Conservation (phyloP, 768 basidiomycete species). For the Suillus lakei region DNA sequence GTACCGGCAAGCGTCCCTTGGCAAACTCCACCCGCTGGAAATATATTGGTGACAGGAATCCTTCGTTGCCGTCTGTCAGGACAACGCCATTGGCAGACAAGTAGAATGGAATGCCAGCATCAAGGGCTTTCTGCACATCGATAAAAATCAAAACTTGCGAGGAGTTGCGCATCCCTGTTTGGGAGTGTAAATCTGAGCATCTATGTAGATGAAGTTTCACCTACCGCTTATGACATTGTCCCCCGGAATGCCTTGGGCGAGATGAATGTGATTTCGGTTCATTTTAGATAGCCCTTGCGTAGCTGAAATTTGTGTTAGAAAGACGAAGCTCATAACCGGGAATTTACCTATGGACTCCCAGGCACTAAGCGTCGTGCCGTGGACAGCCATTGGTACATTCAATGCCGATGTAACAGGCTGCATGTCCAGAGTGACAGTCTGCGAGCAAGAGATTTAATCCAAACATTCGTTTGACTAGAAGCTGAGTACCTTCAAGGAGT, state of each 20-base stretch:
- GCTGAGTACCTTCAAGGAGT: constrained; percentile 71
- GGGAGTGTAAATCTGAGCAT: background rate
- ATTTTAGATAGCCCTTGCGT: constrained; percentile 79
- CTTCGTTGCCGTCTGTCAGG: constrained; percentile 78
- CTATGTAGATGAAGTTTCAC: constrained; percentile 25
- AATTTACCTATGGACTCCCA: constrained; percentile 74
- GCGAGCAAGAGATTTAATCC: background rate
- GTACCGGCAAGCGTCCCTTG: constrained; percentile 19
- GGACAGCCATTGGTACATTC: constrained; percentile 82
- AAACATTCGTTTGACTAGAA: background rate
- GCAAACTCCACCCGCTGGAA: constrained; percentile 72
- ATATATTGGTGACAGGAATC: constrained; percentile 62
- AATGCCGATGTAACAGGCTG: constrained; percentile 56
- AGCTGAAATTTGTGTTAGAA: constrained; percentile 42
- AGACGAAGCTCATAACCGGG: background rate
- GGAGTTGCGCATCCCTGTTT: constrained; percentile 77
- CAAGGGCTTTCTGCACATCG: constrained; percentile 70
- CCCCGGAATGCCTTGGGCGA: constrained; percentile 78
- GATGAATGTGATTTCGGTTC: constrained; percentile 90
- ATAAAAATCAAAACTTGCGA: constrained; percentile 86
- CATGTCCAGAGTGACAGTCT: constrained; percentile 76
- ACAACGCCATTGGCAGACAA: constrained; percentile 89
- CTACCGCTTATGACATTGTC: constrained; percentile 77
- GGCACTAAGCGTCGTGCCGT: constrained; percentile 73
- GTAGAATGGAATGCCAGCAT: constrained; percentile 73